Evolutionary conservation across 108 stramenopile genomes (phyloP), one percentile per base, ranked within the genome.

Genomic region (Skeletonema tropicum): DNA sequence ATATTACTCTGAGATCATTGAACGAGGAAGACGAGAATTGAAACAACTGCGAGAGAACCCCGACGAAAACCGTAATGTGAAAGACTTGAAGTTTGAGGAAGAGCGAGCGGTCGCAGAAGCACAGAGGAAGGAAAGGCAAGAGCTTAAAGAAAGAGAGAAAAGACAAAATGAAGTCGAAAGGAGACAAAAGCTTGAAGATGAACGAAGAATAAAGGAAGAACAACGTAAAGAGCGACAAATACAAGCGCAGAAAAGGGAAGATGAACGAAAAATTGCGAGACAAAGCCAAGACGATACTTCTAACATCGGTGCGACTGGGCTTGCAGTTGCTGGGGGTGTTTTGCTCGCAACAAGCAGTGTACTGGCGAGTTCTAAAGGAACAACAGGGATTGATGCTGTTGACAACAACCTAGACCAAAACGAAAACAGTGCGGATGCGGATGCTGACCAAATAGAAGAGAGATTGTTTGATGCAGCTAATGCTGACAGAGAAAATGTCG

Each of bases 1-100:
- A 39, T 45, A 68, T 25, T 84, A 84, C 49, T 60, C 15, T 3
- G 66, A 79, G 49, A 52, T 46, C 19, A 23, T 84, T 58, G 25
- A 70, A 41, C 66, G 76, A 21, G 83, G 83, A 6, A 36, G 55
- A 60, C 25, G 17, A 12, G 60, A 84, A 52, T 61, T 84, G 41
- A 52, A 30, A n/a, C 14, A 35, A 19, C 35, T 80, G 19, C 61
- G 77, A 60, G 71, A 77, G 36, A 57, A 84, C 62, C 71, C 76
- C n/a, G 71, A 77, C 19, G 41, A 36, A 26, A 29, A 30, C 7
- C 38, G 70, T 21, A 84, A 76, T 60, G 68, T 80, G 2, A 84
- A 79, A 59, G 83, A 84, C 15, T 48, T 69, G 64, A 74, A 74
- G 52, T 82, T 57, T 57, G 80, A 76, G 31, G 71, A 77, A 57